Conservation (phyloP, 2,329 filamentous ascomycete species). For the Colletotrichum sp. region DNA sequence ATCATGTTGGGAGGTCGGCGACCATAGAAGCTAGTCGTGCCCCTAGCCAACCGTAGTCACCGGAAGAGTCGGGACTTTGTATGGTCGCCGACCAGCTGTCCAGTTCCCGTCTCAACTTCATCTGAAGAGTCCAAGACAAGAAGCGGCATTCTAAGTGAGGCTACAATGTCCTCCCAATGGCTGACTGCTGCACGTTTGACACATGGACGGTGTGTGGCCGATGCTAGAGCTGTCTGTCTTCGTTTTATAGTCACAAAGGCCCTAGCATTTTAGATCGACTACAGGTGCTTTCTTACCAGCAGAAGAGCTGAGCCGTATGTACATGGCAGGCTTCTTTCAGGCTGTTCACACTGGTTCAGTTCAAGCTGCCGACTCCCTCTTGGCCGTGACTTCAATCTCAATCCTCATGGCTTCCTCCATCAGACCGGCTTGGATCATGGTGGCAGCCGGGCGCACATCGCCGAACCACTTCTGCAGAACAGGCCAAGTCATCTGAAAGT, state of each 20-base stretch:
- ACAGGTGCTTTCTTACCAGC: background rate
- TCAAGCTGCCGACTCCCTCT: background rate
- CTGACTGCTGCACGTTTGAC: background rate
- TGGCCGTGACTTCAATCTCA: constrained; percentile 50
- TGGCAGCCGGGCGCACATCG: constrained; percentile 55
- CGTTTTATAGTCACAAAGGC: background rate
- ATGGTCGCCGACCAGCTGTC: background rate
- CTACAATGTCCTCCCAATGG: background rate
- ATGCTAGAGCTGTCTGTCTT: background rate
- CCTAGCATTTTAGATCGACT: background rate
- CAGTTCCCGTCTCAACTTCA: background rate
- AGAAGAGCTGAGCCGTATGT: background rate
- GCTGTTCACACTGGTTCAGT: background rate
- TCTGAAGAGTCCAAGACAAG: background rate
- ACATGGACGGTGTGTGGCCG: background rate
- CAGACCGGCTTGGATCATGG: constrained; percentile 56
- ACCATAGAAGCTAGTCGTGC: background rate
- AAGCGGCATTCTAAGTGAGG: background rate
- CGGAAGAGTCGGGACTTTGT: background rate
- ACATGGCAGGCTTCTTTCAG: background rate
- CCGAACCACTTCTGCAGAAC: constrained; percentile 56
- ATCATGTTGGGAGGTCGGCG: background rate
- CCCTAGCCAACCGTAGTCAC: background rate
- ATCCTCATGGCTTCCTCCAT: constrained; percentile 55
- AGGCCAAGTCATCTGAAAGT: constrained; percentile 55